phyloP scores from a whole-genome alignment of 768 basidiomycete species.

The Lactifluus volemus region DNA sequence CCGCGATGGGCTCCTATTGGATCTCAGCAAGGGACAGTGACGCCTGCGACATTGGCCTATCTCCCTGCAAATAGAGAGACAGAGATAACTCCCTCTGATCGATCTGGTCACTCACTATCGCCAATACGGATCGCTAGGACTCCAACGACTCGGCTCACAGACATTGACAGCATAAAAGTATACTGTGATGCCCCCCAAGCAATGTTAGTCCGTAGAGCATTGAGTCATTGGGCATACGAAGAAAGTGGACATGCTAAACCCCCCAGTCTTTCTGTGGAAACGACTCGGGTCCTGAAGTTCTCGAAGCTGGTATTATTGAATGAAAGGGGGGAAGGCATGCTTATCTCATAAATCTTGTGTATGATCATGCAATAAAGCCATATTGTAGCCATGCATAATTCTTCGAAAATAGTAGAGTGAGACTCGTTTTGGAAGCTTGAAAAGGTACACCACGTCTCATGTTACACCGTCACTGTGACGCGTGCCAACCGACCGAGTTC shows the following conservation, averaged over 20 bases:
- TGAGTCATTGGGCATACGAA: conserved; percentile 3
- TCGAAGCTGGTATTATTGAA: conserved; percentile 8
- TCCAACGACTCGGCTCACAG: neutral
- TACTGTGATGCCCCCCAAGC: conserved; percentile 12
- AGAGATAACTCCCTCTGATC: neutral
- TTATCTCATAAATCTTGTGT: neutral
- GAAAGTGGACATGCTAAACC: neutral
- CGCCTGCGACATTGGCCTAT: neutral
- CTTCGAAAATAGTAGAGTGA: no score
- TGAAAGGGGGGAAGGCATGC: conserved; percentile 11
- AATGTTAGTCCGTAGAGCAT: conserved; percentile 2
- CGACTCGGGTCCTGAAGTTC: conserved; percentile 1
- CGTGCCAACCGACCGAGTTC: neutral
- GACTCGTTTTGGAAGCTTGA: no score
- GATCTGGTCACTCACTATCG: neutral
- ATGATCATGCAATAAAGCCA: neutral
- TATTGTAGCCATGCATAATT: no score
- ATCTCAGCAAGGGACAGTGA: neutral
- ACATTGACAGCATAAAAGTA: conserved; percentile 11
- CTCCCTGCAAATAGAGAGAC: neutral
- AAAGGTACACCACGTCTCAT: no score
- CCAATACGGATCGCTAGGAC: neutral
- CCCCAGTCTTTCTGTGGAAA: neutral
- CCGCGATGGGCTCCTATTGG: neutral
- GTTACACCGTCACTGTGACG: no score